Base-by-base conservation (phyloP, 768 basidiomycete genomes). In the Suillus subluteus region DNA sequence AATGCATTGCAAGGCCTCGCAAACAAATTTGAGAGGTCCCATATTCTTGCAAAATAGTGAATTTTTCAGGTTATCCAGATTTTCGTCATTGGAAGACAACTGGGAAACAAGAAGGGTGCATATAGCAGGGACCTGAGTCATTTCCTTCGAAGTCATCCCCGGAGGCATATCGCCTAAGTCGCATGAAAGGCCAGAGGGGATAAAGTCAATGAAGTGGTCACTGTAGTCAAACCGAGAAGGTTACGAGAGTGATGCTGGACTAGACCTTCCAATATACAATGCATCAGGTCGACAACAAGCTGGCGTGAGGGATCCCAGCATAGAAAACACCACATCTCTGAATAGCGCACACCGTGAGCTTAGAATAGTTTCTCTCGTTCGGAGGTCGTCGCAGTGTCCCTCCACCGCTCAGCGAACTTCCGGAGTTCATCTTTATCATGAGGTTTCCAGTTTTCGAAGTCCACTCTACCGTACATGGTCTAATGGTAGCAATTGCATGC, bases 401-500 rank as follows among this genome's bases (percentile, higher is more conserved):
- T 50, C 44, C 65, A 76, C 21, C 11, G 16, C 50, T 70, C 56
- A 11, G 72, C 68, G 5, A 62, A 46, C 21, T 38, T 15, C 21
- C 54, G 59, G 37, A 64, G 61, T 32, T 72, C 67, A 18, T 65
- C 44, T 55, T 63, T 62, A 30, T 68, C 66, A 6, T 62, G 62
- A 30, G 32, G 35, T 59, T 58, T 48, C 73, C 73, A 75, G 23
- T 32, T 23, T 2, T 61, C 40, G 40, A 66, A 62, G 52, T 73
- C 62, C 4, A 52, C 50, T 52, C 50, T 52, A 9, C 50, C 3
- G 4, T 52, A 52, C 0, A 21, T 58, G 50, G 64, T 32, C 18
- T 61, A 58, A 32, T 72, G 65, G 52, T 63, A 67, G 56, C 71
- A 69, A 26, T 65, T 41, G 43, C 80, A 81, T 15, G 70, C 65